These are phyloP conservation scores for Syzygium syzygioides DNA, from an alignment of 441 rosid genomes.

Conservation along the genomic window DNA sequence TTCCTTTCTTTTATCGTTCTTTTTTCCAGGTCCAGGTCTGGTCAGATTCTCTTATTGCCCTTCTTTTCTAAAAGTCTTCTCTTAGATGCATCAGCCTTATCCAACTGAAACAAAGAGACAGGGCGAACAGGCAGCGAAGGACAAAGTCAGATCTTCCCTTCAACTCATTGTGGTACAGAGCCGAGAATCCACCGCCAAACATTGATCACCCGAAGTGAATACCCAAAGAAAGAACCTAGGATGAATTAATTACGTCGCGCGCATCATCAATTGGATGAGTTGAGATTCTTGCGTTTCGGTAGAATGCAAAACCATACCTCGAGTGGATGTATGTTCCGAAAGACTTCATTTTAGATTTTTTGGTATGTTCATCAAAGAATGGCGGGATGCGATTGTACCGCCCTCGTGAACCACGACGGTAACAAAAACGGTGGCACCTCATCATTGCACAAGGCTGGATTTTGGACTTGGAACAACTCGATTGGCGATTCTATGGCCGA, in stretches of 20 bases:
- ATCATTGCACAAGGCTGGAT: not conserved
- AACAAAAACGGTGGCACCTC: not conserved
- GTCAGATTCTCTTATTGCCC: not conserved
- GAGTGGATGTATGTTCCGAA: not conserved
- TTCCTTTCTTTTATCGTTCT: not conserved
- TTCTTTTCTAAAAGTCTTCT: not conserved
- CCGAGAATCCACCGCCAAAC: not conserved
- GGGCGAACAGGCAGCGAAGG: constrained; percentile 2
- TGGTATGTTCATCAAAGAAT: not conserved
- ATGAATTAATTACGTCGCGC: not conserved
- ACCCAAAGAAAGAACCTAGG: not conserved
- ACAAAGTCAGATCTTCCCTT: constrained; percentile 26
- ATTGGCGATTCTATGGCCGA: not conserved
- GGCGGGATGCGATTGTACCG: not conserved
- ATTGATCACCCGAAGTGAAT: not conserved
- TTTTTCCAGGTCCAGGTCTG: not conserved
- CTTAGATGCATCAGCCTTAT: constrained; percentile 4
- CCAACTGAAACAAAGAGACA: not conserved
- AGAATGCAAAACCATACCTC: not conserved
- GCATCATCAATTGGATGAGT: not conserved
- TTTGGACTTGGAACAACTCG: not conserved
- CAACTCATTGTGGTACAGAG: constrained; percentile 16
- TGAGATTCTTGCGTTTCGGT: not conserved
- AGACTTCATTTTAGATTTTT: not conserved
- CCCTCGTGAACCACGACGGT: not conserved